Conservation (phyloP, 202 grass and related monocot genomes). For the Carex sylvatica region DNA sequence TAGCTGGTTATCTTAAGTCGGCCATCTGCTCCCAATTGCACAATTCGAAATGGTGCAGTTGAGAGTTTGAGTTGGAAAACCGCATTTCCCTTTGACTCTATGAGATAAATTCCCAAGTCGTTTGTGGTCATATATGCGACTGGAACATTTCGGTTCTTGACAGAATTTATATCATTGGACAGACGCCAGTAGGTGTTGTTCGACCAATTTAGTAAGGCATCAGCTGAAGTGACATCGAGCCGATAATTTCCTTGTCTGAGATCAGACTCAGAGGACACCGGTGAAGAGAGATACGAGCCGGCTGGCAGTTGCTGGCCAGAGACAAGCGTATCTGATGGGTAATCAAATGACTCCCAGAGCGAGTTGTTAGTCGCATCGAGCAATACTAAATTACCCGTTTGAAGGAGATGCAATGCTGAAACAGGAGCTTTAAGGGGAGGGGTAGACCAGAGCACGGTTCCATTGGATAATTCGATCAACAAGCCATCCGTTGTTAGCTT, state of each 20-base stretch:
- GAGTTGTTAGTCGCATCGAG: conserved; percentile 40
- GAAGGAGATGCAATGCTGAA: conserved; percentile 36
- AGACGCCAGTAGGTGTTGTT: conserved; percentile 52
- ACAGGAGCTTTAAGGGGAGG: conserved; percentile 27
- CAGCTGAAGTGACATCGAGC: conserved; percentile 42
- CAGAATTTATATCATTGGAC: conserved; percentile 40
- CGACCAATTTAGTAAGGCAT: conserved; percentile 54
- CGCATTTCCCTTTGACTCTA: conserved; percentile 28
- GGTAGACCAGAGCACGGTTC: conserved; percentile 30
- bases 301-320: conserved; percentile 23
- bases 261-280: conserved; percentile 12
- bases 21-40: conserved; percentile 40
- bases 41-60: conserved; percentile 2
- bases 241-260: conserved; percentile 47
- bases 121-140: conserved; percentile 48
- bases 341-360: conserved; percentile 54
- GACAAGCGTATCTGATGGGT: conserved; percentile 48
- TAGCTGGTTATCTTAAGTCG: conserved; percentile 48
- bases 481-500: conserved; percentile 32
- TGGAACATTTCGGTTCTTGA: conserved; percentile 34
- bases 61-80: conserved; percentile 15
- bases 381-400: conserved; percentile 51
- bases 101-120: conserved; percentile 55
- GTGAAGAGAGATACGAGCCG: conserved; percentile 27
- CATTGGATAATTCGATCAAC: conserved; percentile 13